Percentiles rank a stretch among this genome's conserved stretches.
These are phyloP conservation scores for Dichotomopilus funicola DNA, from an alignment of 2,329 filamentous ascomycete genomes.

Conservation along the genomic window DNA sequence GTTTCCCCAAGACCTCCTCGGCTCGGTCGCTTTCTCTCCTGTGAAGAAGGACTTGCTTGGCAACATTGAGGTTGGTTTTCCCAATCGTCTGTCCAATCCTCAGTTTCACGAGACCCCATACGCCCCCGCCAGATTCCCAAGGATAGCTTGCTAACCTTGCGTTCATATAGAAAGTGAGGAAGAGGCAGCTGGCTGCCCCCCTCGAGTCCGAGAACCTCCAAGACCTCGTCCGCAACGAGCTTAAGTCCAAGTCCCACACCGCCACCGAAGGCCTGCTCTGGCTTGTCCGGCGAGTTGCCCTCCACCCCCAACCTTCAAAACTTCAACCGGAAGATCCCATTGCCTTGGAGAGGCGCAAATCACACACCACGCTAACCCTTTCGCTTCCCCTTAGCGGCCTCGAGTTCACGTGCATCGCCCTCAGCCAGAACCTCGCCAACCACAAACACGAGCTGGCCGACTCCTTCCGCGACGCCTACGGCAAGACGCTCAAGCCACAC, in stretches of 20 bases:
- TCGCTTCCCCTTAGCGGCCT: conserved; percentile 58
- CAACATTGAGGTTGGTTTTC: conserved; percentile 71
- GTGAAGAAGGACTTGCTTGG: conserved; percentile 88
- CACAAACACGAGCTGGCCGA: conserved; percentile 66
- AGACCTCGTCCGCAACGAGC: conserved; percentile 75
- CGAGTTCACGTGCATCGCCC: conserved; percentile 84
- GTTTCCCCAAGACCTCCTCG: conserved; percentile 48
- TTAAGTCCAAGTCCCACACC: conserved; percentile 80
- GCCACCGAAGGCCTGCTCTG: conserved; percentile 88
- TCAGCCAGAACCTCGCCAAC: conserved; percentile 69
- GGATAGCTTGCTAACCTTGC: conserved; percentile 3
- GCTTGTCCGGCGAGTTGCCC: conserved; percentile 66
- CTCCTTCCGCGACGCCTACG: conserved; percentile 84
- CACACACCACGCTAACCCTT: conserved; percentile 4
- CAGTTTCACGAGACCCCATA: not conserved
- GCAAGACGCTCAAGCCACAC: conserved; percentile 80
- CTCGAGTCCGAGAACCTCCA: conserved; percentile 78
- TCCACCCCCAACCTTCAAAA: not conserved
- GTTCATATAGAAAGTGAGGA: conserved; percentile 69
- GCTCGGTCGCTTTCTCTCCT: conserved; percentile 71
- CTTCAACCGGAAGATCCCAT: no score
- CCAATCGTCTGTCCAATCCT: not conserved
- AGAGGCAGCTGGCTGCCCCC: conserved; percentile 72
- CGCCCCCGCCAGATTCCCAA: no score
- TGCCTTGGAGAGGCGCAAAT: conserved; percentile 16